These are phyloP conservation scores for Herpetomonas tarakana DNA, from an alignment of 208 protist species.

Conservation along the genomic window DNA sequence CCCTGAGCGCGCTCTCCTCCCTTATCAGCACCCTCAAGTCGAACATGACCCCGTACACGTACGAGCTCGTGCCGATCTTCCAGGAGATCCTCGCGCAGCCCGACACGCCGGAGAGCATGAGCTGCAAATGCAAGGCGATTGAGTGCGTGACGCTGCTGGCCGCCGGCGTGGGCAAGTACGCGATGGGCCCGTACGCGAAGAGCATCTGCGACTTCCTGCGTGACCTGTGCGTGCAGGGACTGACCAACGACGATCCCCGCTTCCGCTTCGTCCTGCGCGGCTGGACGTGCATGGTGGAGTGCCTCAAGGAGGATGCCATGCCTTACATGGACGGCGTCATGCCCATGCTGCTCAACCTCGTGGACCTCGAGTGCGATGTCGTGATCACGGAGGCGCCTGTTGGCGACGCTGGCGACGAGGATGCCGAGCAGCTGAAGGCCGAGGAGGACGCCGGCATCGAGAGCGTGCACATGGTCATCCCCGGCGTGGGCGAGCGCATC, in stretches of 20 bases:
- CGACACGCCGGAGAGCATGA: slow-evolving; percentile 51
- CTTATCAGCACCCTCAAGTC: slow-evolving; percentile 58
- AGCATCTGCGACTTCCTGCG: slow-evolving; percentile 76
- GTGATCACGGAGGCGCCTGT: slow-evolving; percentile 60
- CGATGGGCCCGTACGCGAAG: slow-evolving; percentile 61
- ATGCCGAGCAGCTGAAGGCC: slow-evolving; percentile 34
- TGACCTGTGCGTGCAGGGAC: slow-evolving; percentile 24
- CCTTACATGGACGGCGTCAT: slow-evolving; percentile 76
- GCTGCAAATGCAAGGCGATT: slow-evolving; percentile 81
- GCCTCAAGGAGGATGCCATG: slow-evolving; percentile 60
- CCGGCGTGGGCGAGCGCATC: slow-evolving; percentile 68
- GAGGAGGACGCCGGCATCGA: slow-evolving; percentile 36
- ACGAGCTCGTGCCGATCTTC: slow-evolving; percentile 67
- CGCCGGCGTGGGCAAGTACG: slow-evolving; percentile 67
- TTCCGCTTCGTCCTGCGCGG: slow-evolving; percentile 79
- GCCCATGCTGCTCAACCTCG: slow-evolving; percentile 69
- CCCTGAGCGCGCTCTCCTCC: slow-evolving; percentile 68
- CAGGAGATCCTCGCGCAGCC: slow-evolving; percentile 67
- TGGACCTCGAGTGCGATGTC: slow-evolving; percentile 71
- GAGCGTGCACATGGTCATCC: slow-evolving; percentile 60
- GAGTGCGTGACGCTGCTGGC: slow-evolving; percentile 86
- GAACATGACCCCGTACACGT: slow-evolving; percentile 53
- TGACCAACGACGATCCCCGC: slow-evolving; percentile 65
- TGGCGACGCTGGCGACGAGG: slow-evolving; percentile 49
- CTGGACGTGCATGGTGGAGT: slow-evolving; percentile 90